phyloP scores from a whole-genome alignment of 2,329 filamentous ascomycete species.

The Mycosphaerella sp. region DNA sequence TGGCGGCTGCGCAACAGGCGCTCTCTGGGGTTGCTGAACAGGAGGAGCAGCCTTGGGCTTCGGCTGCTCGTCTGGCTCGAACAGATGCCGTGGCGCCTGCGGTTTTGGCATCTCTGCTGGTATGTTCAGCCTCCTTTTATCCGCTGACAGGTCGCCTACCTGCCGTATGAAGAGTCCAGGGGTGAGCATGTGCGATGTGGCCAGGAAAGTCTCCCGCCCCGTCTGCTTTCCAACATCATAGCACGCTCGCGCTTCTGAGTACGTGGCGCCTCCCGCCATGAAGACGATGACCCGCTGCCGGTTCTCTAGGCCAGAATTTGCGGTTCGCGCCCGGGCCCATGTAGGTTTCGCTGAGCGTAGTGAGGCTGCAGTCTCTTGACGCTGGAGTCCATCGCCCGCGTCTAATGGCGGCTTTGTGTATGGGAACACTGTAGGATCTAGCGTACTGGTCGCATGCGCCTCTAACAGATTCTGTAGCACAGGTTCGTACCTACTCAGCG shows the following conservation, averaged over 20 bases:
- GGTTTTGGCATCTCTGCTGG: constrained; percentile 73
- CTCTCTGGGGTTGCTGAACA: constrained; percentile 16
- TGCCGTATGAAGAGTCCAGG: constrained; percentile 78
- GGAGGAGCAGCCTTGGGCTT: constrained; percentile 45
- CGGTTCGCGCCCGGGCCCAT: constrained; percentile 77
- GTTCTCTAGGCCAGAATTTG: constrained; percentile 59
- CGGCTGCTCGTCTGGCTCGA: constrained; percentile 61
- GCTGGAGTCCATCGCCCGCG: constrained; percentile 52
- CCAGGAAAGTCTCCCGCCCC: constrained; percentile 77
- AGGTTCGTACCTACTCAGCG: constrained; percentile 81
- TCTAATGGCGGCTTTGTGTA: constrained; percentile 54
- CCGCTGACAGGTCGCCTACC: constrained; percentile 68
- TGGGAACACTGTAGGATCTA: constrained; percentile 43
- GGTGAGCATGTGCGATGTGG: constrained; percentile 87
- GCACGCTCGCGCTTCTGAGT: constrained; percentile 80
- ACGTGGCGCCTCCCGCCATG: constrained; percentile 91
- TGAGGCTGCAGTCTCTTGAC: constrained; percentile 52
- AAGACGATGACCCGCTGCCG: constrained; percentile 88
- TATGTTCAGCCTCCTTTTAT: constrained; percentile 69
- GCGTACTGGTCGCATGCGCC: constrained; percentile 44
- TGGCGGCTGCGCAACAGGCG: constrained; percentile 40
- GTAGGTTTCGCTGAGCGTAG: constrained; percentile 88
- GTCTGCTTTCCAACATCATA: constrained; percentile 73
- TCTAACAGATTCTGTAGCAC: constrained; percentile 79
- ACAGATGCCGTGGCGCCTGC: constrained; percentile 79